Conservation (phyloP, 495 filamentous ascomycete genomes). For the Penicillium mononematosum region DNA sequence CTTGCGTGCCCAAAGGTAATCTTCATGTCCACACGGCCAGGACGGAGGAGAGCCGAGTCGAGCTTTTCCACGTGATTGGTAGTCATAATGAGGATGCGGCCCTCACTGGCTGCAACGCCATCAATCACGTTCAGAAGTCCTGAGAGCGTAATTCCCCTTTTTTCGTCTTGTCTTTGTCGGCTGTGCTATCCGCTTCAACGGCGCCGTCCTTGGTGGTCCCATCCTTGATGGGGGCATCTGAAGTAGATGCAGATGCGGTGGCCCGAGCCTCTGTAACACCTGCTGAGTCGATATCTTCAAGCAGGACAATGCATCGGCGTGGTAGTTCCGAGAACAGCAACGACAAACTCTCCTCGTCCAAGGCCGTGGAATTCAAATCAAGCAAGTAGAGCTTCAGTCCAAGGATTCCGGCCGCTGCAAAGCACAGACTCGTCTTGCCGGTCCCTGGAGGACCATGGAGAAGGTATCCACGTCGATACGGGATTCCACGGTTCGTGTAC, state of each 20-base stretch:
- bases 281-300: constrained; percentile 51
- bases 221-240: neutral
- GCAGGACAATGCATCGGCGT: constrained; percentile 44
- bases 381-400: constrained; percentile 48
- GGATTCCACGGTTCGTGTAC: constrained; percentile 71
- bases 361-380: constrained; percentile 41
- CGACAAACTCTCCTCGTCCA: constrained; percentile 66
- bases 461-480: constrained; percentile 49
- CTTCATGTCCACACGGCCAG: constrained; percentile 74
- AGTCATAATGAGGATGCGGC: constrained; percentile 80
- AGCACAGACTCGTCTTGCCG: constrained; percentile 53
- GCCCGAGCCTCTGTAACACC: constrained; percentile 57
- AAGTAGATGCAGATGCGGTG: neutral
- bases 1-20: constrained; percentile 68
- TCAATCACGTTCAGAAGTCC: constrained; percentile 78
- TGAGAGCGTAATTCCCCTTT: constrained; percentile 58
- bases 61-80: constrained; percentile 77
- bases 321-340: constrained; percentile 62
- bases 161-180: constrained; percentile 15
- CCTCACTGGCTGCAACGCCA: constrained; percentile 74
- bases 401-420: constrained; percentile 46
- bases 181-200: constrained; percentile 2
- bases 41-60: constrained; percentile 72
- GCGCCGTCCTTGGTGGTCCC: neutral
- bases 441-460: constrained; percentile 51